Conservation (phyloP, 768 basidiomycete species). For the Lactifluus hygrophoroides region DNA sequence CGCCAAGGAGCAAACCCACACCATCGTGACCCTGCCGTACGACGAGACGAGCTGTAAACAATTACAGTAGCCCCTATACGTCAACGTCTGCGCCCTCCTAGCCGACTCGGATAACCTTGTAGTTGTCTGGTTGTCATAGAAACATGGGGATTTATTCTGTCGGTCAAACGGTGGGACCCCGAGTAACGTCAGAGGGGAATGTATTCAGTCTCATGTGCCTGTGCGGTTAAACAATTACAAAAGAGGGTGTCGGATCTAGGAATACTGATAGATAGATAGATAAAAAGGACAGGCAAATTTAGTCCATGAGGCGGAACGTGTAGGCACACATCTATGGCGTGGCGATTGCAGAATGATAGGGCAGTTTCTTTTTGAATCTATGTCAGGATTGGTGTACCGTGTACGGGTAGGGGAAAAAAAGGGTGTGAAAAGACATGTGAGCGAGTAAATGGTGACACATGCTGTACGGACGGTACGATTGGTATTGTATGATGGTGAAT, state of each 20-base stretch:
- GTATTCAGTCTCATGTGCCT: background rate
- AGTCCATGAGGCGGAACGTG: background rate
- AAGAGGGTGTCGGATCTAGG: background rate
- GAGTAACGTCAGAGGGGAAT: background rate
- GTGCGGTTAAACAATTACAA: constrained; percentile 10
- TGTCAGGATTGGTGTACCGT: background rate
- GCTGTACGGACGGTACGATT: background rate
- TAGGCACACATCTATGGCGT: background rate
- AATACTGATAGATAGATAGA: background rate
- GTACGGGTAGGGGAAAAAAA: background rate
- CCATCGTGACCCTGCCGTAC: too few relatives aligned
- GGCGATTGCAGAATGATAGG: background rate
- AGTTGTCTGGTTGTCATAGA: background rate
- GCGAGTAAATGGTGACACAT: background rate
- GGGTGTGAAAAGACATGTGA: constrained; percentile 5
- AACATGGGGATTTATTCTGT: too few relatives aligned
- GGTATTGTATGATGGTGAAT: too few relatives aligned
- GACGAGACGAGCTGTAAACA: constrained; percentile 10
- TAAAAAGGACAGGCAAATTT: background rate
- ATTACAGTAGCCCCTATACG: background rate
- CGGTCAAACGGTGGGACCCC: too few relatives aligned
- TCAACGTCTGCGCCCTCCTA: background rate
- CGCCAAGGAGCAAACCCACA: constrained; percentile 1
- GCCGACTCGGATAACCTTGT: background rate
- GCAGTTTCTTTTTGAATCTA: background rate